A percentile compares a stretch with the other conserved stretches of the same genome.
Conservation (phyloP, 1,139 yeast genomes). For the Yarrowia galli region DNA sequence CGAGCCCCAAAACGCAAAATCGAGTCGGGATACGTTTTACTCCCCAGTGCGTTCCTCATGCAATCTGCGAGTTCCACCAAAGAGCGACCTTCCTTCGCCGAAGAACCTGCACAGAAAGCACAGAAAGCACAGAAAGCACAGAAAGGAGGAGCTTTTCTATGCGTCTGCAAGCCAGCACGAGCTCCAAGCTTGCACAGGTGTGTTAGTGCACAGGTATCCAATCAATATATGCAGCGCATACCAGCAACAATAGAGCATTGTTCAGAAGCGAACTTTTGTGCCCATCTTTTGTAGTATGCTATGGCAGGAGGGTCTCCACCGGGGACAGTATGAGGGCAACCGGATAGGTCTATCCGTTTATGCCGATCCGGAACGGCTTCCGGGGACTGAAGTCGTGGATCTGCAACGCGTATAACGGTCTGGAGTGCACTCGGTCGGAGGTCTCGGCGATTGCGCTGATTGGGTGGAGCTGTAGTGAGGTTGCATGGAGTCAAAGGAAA, state of each 20-base stretch:
- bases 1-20: not conserved
- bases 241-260: not conserved
- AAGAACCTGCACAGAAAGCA: not conserved
- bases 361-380: not conserved
- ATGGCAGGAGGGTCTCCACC: too few species aligned
- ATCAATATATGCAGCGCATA: not conserved
- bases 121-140: too few species aligned
- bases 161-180: constrained; percentile 2
- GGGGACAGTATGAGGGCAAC: not conserved
- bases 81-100: not conserved
- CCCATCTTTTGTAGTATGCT: too few species aligned
- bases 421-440: constrained; percentile 22
- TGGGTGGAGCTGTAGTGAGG: not conserved
- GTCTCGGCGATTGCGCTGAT: constrained; percentile 7
- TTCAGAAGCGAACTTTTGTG: not conserved
- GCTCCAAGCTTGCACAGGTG: not conserved
- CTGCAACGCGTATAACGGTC: constrained; percentile 5
- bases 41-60: not conserved
- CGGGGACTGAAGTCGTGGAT: not conserved
- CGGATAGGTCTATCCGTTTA: not conserved
- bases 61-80: not conserved
- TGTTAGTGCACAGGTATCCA: not conserved
- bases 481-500: not conserved
- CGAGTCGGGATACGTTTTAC: too few species aligned
- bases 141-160: not conserved